Evolutionary conservation across 192 early-diverging fungal genomes (phyloP).

Genomic region (Lobosporangium transversale): DNA sequence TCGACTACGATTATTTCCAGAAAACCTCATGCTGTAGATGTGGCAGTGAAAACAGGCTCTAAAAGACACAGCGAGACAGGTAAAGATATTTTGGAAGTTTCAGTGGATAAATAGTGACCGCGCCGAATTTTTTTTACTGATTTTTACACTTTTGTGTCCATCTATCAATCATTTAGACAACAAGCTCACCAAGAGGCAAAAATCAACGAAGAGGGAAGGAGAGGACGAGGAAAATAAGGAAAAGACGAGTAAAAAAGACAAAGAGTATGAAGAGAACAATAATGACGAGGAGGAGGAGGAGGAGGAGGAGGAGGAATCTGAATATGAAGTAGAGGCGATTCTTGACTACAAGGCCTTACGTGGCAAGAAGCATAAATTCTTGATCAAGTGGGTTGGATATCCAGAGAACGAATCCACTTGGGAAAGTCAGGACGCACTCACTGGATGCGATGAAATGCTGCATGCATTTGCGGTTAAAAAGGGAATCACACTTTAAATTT

Average conservation of each 20-base stretch:
- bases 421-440: background rate
- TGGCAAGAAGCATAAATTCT: background rate
- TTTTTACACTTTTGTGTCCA: background rate
- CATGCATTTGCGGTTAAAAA: background rate
- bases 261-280: background rate
- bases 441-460: background rate
- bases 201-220: background rate
- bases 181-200: background rate
- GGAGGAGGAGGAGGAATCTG: background rate
- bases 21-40: too few relatives aligned
- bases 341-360: background rate
- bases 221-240: background rate
- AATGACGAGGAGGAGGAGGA: background rate
- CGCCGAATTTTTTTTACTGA: background rate
- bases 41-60: too few relatives aligned
- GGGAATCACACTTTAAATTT: slow-evolving; percentile 4
- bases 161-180: too few relatives aligned
- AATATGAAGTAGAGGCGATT: slow-evolving; percentile 25
- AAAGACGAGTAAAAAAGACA: background rate
- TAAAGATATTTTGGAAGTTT: too few relatives aligned
- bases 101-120: background rate
- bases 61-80: too few relatives aligned
- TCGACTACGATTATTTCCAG: background rate
- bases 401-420: background rate
- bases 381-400: slow-evolving; percentile 17